A percentile compares a stretch with the other conserved stretches of the same genome.
These are phyloP conservation scores for Glycine latifolia DNA, from an alignment of 306 rosid species.

Conservation along the genomic window DNA sequence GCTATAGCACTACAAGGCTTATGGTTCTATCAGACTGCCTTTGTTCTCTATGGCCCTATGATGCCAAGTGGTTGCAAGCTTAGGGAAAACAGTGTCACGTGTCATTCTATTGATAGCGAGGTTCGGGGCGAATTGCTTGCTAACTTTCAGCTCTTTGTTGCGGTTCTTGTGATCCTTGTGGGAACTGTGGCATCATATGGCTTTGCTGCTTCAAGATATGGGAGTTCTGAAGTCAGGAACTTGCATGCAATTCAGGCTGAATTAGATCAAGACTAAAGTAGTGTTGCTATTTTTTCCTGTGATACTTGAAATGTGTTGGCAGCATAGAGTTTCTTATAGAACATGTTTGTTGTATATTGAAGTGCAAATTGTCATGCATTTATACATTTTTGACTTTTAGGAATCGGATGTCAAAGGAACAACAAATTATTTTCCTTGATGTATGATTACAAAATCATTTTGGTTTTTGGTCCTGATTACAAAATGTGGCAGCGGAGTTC, in stretches of 20 bases:
- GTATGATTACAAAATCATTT: conserved; percentile 20
- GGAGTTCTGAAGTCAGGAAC: conserved; percentile 50
- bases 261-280: conserved; percentile 56
- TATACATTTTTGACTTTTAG: conserved; percentile 30
- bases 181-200: conserved; percentile 65
- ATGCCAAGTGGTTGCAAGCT: conserved; percentile 87
- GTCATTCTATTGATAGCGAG: conserved; percentile 76
- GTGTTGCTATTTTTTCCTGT: conserved; percentile 14
- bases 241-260: conserved; percentile 50
- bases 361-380: conserved; percentile 29
- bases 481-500: neutral
- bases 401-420: conserved; percentile 11
- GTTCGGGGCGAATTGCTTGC: conserved; percentile 90
- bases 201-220: conserved; percentile 70
- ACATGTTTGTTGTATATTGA: conserved; percentile 39
- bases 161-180: conserved; percentile 65
- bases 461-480: neutral
- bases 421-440: neutral
- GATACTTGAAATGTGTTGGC: conserved; percentile 24
- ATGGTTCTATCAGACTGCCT: conserved; percentile 98
- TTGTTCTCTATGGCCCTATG: conserved; percentile 95
- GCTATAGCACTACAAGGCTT: conserved; percentile 91
- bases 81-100: conserved; percentile 53
- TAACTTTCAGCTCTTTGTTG: conserved; percentile 80
- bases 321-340: conserved; percentile 39